A percentile compares a stretch with the other conserved stretches of the same genome.
phyloP scores from a whole-genome alignment of 2,329 filamentous ascomycete genomes.

The Microsporum ferrugineum region DNA sequence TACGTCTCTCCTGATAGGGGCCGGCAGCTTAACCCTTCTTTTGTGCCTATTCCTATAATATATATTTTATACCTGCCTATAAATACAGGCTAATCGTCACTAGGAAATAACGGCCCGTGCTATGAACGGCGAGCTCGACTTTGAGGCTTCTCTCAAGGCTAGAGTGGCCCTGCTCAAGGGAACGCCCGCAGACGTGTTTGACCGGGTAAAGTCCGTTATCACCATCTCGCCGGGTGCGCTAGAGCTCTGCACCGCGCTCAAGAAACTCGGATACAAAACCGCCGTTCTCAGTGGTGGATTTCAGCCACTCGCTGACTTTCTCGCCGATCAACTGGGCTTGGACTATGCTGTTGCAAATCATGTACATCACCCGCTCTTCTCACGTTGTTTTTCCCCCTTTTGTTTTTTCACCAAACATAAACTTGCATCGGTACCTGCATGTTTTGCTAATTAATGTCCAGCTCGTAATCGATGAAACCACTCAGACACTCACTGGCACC shows the following conservation, averaged over 20 bases:
- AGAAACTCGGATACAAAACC: conserved; percentile 69
- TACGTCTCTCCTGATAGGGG: conserved; percentile 16
- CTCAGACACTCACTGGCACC: conserved; percentile 45
- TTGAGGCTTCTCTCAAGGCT: conserved; percentile 69
- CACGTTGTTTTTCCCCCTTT: neutral
- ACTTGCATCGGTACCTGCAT: neutral
- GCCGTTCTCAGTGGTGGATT: conserved; percentile 91
- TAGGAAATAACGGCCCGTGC: conserved; percentile 75
- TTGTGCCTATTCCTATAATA: neutral
- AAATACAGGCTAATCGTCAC: neutral
- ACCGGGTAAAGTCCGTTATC: conserved; percentile 61
- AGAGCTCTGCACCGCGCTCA: conserved; percentile 62
- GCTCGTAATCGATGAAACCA: conserved; percentile 39
- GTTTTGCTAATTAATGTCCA: conserved; percentile 14
- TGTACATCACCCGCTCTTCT: conserved; percentile 30
- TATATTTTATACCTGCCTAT: neutral
- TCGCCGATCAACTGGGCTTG: conserved; percentile 67
- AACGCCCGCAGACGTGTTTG: conserved; percentile 66
- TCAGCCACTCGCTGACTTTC: conserved; percentile 75
- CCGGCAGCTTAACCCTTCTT: no score
- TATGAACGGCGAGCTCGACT: conserved; percentile 94
- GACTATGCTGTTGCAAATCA: conserved; percentile 86
- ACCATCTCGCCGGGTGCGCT: conserved; percentile 71
- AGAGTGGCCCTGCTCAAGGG: conserved; percentile 72
- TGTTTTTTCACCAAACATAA: neutral